Base-by-base conservation (phyloP, 352 stramenopile genomes). In the Globisporangium spiculum region DNA sequence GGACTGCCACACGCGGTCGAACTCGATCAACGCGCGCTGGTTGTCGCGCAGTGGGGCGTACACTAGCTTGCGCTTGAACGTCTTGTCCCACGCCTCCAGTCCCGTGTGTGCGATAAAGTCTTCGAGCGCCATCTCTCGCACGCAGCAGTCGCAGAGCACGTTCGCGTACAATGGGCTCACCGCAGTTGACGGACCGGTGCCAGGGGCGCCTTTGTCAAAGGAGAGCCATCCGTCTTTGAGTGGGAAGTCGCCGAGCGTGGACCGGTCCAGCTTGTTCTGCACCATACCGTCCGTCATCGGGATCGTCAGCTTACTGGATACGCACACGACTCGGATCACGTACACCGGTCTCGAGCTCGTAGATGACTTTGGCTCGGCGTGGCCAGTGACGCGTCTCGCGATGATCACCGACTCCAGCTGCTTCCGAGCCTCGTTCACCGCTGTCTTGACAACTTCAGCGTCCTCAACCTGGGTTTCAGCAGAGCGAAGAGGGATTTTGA, bases 141-240 rank as follows among this genome's bases (percentile, higher is more conserved):
- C 6, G 60, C 66, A 71, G 59, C 66, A 71, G 24, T 30, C 36
- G 46, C 66, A 71, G 4, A 24, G 52, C 50, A 71, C 66, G 2
- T 26, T 56, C 55, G 57, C 24, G 55, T 60, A 65, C 57, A 22
- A 48, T 0, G 57, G 65, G 5, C 30, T 41, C 10, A 24, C 53
- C 7, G 34, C 26, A 7, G 36, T n/a, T 1, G 30, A 34, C 10
- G 36, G 16, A 18, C 38, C 55, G 27, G 38, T 14, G 41, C 55
- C 56, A 18, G n/a, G 7, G 54, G 9, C 34, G 2, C 22, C 27
- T 16, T 41, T 53, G 32, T 63, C 50, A 36, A 63, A 60, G 34
- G 26, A 41, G 50, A 71, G 66, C 66, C 66, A 71, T 9, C 66
- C 66, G 12, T 63, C 59, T 34, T 71, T 71, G 59, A 60, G 44